phyloP scores from a whole-genome alignment of 805 yeast species.

The Kuraishia capsulata region DNA sequence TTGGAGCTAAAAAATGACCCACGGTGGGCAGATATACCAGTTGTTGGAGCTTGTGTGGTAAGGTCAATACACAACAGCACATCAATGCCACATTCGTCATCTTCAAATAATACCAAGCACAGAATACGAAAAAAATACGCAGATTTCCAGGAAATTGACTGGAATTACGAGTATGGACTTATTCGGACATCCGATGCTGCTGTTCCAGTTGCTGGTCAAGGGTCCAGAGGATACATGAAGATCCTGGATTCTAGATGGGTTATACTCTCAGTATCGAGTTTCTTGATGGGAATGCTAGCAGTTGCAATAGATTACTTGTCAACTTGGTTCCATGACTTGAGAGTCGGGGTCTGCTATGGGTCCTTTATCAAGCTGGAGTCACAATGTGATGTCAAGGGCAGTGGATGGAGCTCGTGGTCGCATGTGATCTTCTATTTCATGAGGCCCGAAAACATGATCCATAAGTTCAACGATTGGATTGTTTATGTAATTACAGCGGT shows the following conservation, averaged over 20 bases:
- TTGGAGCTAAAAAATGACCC: neutral
- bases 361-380: slow-evolving; percentile 15
- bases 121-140: slow-evolving; percentile 7
- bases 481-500: slow-evolving; percentile 28
- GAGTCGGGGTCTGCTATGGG: slow-evolving; percentile 40
- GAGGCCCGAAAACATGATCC: slow-evolving; percentile 12
- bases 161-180: slow-evolving; percentile 22
- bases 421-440: slow-evolving; percentile 21
- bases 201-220: slow-evolving; percentile 4
- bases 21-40: neutral
- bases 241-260: slow-evolving; percentile 34
- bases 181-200: slow-evolving; percentile 15
- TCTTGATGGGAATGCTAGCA: slow-evolving; percentile 38
- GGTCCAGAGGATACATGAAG: slow-evolving; percentile 6
- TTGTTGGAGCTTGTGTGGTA: neutral
- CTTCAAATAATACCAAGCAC: neutral
- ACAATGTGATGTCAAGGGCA: slow-evolving; percentile 21
- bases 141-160: slow-evolving; percentile 18
- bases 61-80: neutral
- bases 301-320: slow-evolving; percentile 39
- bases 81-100: neutral
- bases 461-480: slow-evolving; percentile 19
- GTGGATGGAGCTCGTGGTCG: slow-evolving; percentile 21
- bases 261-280: slow-evolving; percentile 33
- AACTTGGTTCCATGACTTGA: slow-evolving; percentile 41